These are phyloP conservation scores for Coemansia sp. DNA, from an alignment of 192 early-diverging fungal species.

Conservation along the genomic window DNA sequence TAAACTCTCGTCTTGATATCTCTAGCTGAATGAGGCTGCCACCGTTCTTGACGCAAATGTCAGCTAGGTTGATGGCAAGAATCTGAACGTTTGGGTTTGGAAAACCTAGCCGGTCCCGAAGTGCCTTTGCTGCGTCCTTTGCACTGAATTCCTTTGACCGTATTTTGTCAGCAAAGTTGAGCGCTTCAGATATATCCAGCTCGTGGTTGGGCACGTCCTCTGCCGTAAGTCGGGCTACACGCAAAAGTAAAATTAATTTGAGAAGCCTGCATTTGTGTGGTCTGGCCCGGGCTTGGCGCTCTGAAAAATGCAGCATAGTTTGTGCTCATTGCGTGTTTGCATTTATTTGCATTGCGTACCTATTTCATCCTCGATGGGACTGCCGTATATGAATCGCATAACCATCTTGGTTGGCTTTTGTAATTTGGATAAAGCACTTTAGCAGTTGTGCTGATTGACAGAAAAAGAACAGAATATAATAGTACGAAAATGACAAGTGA, in stretches of 20 bases:
- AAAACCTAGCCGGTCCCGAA: conserved; percentile 81
- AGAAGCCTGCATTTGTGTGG: neutral
- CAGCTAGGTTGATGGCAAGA: conserved; percentile 80
- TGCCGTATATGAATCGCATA: conserved; percentile 50
- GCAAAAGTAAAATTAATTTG: neutral
- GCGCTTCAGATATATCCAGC: conserved; percentile 77
- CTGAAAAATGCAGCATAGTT: neutral
- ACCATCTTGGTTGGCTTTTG: conserved; percentile 27
- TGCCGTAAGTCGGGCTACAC: conserved; percentile 77
- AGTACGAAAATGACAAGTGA: neutral
- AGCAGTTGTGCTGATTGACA: conserved; percentile 1
- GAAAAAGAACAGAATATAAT: neutral
- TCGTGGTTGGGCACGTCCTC: conserved; percentile 84
- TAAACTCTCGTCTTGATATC: conserved; percentile 84
- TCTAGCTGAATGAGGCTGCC: conserved; percentile 84
- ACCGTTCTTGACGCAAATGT: conserved; percentile 95
- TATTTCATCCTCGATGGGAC: conserved; percentile 52
- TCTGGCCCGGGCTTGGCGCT: neutral
- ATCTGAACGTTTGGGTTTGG: conserved; percentile 95
- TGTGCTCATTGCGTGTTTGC: neutral
- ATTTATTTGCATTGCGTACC: conserved; percentile 33
- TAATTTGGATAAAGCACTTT: neutral
- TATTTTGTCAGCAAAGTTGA: conserved; percentile 93
- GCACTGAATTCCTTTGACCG: conserved; percentile 78
- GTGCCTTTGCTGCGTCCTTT: conserved; percentile 69